These are phyloP conservation scores for Psilocybe sp. DNA, from an alignment of 768 basidiomycete species.

Conservation along the genomic window DNA sequence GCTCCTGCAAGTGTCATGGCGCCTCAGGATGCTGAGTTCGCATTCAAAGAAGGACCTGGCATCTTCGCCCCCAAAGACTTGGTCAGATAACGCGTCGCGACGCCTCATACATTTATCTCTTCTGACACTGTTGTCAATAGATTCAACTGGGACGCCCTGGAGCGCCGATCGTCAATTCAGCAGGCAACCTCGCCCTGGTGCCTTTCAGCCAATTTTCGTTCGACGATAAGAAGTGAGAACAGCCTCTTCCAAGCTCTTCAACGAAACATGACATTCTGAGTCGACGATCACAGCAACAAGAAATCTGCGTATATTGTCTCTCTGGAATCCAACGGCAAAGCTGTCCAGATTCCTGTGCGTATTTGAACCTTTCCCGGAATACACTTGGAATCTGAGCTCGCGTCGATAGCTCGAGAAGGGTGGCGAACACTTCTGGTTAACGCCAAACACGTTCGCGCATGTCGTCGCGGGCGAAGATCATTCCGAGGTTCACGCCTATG, in stretches of 20 bases:
- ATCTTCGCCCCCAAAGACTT: slow-evolving; percentile 72
- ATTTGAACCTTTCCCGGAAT: background rate
- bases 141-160: slow-evolving; percentile 67
- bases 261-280: background rate
- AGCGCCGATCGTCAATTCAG: slow-evolving; percentile 59
- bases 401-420: slow-evolving; percentile 50
- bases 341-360: slow-evolving; percentile 53
- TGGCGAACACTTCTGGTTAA: slow-evolving; percentile 80
- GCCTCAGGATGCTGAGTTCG: slow-evolving; percentile 37
- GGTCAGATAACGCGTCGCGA: slow-evolving; percentile 20
- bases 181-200: slow-evolving; percentile 67
- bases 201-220: slow-evolving; percentile 69
- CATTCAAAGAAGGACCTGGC: slow-evolving; percentile 54
- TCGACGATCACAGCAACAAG: slow-evolving; percentile 48
- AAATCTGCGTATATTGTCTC: slow-evolving; percentile 65
- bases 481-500: slow-evolving; percentile 58
- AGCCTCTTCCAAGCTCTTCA: background rate
- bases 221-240: slow-evolving; percentile 66
- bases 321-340: slow-evolving; percentile 46
- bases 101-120: background rate
- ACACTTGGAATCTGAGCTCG: background rate
- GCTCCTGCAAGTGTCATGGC: slow-evolving; percentile 21
- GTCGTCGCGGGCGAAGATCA: slow-evolving; percentile 55
- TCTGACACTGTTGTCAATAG: slow-evolving; percentile 18
- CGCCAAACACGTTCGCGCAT: slow-evolving; percentile 65